Base-by-base conservation (phyloP, 1,139 yeast species). In the Candida tropicalis region DNA sequence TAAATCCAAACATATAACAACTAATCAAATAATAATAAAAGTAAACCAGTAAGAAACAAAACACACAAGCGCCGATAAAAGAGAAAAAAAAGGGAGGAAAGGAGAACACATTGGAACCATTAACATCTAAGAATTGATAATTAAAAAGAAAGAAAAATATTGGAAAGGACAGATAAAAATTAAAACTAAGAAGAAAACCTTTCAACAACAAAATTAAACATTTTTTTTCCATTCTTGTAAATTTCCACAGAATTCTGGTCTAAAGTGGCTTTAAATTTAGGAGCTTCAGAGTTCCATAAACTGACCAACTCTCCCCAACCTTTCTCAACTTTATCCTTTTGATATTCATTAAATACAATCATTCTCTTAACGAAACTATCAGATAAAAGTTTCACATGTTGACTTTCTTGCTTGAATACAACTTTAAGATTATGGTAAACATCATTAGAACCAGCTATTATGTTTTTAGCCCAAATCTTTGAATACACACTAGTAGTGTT, bases 261-360 rank as follows among this genome's bases (percentile, higher is more conserved):
- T 22, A 41, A 37, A 32, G 29, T 41, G 17, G 37, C 9, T 17
- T 32, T 41, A 22, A 41, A 41, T 33, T 27, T 27, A 3, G 40
- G 25, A 15, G 33, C 42, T 22, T 34, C 31, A 11, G 23, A 13
- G 4, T 23, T 31, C 32, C 26, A 34, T 8, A 22, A 28, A 12
- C 10, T 27, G 5, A 20, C 11, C 27, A 37, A 28, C 16, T 28
- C 22, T 11, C 22, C 23, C 39, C 39, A 37, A 7, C 36, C 23
- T 26, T 36, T 20, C 5, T 13, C 13, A 38, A 13, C 31, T 27
- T 18, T 12, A 8, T 34, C 37, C 10, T 18, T 31, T 20, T 31
- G 35, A 17, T 31, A 31, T 10, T 31, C 35, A 31, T 31, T 31
- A 18, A 31, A 31, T 11, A 31, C 15, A 15, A 18, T 31, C 35